Base-by-base conservation (phyloP, 441 rosid genomes). In the Arabidopsis lyrata region DNA sequence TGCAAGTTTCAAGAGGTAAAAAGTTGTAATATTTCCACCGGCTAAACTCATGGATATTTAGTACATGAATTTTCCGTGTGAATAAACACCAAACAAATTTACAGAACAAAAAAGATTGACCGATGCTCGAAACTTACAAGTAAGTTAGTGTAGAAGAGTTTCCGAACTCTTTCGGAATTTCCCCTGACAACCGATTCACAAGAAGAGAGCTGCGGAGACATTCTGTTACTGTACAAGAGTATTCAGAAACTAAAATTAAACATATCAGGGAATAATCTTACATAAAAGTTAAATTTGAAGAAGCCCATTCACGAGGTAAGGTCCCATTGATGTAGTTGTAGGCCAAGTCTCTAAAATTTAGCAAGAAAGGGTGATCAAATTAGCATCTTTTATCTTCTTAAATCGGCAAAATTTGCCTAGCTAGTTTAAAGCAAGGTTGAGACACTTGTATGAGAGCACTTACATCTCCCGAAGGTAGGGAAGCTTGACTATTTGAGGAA, bases 151-250 rank as follows among this genome's bases (percentile, higher is more conserved):
- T 68, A 50, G 86, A 78, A 57, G 92, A 66, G 72, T 87, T 82
- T 72, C 84, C 94, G 78, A 92, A 61, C 70, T 81, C 83, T 73
- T 80, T 83, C 3, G 99, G 97, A 73, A 95, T 84, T 76, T 84
- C 83, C 79, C 97, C 99, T 31, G 91, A 87, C 78, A 95, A 73
- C 39, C 90, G 89, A 65, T 95, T 92, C 49, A 85, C 99, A n/a
- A 85, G 81, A 59, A 92, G 41, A 78, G 92, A 81, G 45, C 99
- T 94, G 89, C 83, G 34, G 41, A 64, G 69, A 59, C 65, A 67
- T 56, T 49, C 15, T 48, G 60, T 65, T 68, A 66, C 50, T 75
- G 42, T 49, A 44, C 61, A 13, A 49, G 61, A 65, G 45, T 36
- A 65, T 64, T 68, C 59, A 71, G 63, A 70, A 18, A 32, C 9